Base-by-base conservation (phyloP, 306 rosid genomes). In the Cicer judaicum region DNA sequence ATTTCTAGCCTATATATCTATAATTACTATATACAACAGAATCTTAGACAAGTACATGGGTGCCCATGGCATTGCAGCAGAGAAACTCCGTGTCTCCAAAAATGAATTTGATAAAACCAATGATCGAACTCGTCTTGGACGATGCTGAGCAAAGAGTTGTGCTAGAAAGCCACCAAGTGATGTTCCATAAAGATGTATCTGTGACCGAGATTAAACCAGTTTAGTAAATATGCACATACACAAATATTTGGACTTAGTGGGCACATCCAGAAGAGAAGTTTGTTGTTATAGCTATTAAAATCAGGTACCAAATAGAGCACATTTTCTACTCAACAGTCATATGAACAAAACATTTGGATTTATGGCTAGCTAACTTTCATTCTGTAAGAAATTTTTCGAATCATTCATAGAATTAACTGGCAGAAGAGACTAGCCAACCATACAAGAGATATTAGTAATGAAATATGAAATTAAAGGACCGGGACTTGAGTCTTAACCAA, bases 141-240 rank as follows among this genome's bases (percentile, higher is more conserved):
- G 99, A 84, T 92, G 84, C 81, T 90, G 99, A 72, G 99, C 96
- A 89, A 94, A 94, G 72, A 94, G 92, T 79, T 94, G 99, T 36
- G 99, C 99, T 75, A 94, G 85, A 87, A 94, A 94, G 52, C 99
- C 99, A 60, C 99, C 97, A 74, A 94, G 97, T 59, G 99, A 92
- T 46, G 97, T 94, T 69, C 99, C 99, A 85, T 92, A 94, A 12
- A 94, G 93, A 84, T 94, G 99, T 90, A 94, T 87, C 99, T 94
- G 93, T 67, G 48, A 62, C 67, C 76, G 73, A 70, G 64, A 78
- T n/a, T 12, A 74, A 70, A 72, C 73, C 75, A 77, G 62, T 49
- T 70, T 36, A 74, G 70, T 46, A 70, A 60, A 73, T 34, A 59
- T 21, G 40, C 34, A 15, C 72, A 34, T 7, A 57, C 8, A 69